These are phyloP conservation scores for Sinapis alba DNA, from an alignment of 441 rosid genomes.

Conservation along the genomic window DNA sequence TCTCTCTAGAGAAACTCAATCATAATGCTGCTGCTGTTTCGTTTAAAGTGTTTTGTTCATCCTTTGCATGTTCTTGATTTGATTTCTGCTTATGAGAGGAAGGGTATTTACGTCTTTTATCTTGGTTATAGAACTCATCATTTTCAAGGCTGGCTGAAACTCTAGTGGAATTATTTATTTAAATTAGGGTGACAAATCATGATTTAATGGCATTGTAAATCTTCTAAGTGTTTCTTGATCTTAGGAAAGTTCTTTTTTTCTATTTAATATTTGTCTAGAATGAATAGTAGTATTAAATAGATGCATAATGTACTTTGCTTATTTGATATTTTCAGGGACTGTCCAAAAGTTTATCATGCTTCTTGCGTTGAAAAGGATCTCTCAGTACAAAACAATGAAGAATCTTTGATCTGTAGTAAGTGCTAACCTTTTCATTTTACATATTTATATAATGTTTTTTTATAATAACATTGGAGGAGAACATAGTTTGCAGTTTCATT, in stretches of 20 bases:
- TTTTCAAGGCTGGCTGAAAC: not conserved
- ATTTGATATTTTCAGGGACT: conserved; percentile 30
- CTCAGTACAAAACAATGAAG: conserved; percentile 13
- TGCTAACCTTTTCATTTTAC: not conserved
- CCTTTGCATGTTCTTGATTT: conserved; percentile 29
- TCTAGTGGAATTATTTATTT: not conserved
- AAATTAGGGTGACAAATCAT: not conserved
- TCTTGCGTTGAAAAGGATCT: conserved; percentile 7
- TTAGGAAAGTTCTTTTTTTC: not conserved
- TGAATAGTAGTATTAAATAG: not conserved
- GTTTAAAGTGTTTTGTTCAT: not conserved
- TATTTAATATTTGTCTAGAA: not conserved
- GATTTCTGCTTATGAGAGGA: not conserved
- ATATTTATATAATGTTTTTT: not conserved
- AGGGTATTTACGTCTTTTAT: conserved; percentile 15
- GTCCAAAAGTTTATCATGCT: conserved; percentile 39
- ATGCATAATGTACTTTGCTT: conserved; percentile 9
- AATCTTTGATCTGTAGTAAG: conserved; percentile 39
- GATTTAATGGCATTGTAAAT: not conserved
- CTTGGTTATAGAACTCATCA: conserved; percentile 2
- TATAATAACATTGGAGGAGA: too few relatives aligned
- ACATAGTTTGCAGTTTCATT: not conserved
- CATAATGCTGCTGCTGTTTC: not conserved
- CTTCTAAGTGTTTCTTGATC: not conserved
- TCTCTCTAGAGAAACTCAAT: not conserved